Evolutionary conservation across 1,284 basidiomycete genomes (phyloP).

Genomic region (Mycena sp.): DNA sequence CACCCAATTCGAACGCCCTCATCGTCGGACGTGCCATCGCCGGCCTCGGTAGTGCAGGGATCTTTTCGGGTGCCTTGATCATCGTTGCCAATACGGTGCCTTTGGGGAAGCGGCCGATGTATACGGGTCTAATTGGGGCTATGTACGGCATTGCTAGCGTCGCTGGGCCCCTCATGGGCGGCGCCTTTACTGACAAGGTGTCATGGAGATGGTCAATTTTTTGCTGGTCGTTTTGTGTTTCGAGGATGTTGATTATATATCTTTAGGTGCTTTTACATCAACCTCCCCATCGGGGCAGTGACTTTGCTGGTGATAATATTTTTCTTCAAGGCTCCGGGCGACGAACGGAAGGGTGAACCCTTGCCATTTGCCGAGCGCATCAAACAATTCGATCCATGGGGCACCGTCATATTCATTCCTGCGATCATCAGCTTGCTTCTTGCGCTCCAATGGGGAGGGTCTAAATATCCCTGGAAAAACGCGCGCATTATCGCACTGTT

Average conservation of each 20-base stretch:
- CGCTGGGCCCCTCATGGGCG: constrained; percentile 2
- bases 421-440: constrained; percentile 20
- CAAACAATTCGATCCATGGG: not conserved
- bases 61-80: constrained; percentile 18
- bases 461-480: constrained; percentile 22
- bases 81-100: constrained; percentile 19
- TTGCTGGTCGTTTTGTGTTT: not conserved
- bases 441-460: constrained; percentile 27
- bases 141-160: constrained; percentile 22
- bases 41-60: constrained; percentile 22
- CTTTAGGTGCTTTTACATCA: constrained; percentile 22
- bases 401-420: constrained; percentile 12
- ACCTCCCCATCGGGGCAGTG: constrained; percentile 11
- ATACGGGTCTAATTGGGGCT: not conserved
- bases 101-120: constrained; percentile 6
- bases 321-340: constrained; percentile 4
- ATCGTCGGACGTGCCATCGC: constrained; percentile 23
- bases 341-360: not conserved
- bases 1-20: constrained; percentile 17
- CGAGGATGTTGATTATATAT: not conserved
- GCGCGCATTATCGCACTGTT: constrained; percentile 22
- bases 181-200: constrained; percentile 6
- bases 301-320: constrained; percentile 2
- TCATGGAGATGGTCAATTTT: constrained; percentile 8
- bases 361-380: not conserved